Conservation (phyloP, 495 filamentous ascomycete genomes). For the Aspergillus homomorphus region DNA sequence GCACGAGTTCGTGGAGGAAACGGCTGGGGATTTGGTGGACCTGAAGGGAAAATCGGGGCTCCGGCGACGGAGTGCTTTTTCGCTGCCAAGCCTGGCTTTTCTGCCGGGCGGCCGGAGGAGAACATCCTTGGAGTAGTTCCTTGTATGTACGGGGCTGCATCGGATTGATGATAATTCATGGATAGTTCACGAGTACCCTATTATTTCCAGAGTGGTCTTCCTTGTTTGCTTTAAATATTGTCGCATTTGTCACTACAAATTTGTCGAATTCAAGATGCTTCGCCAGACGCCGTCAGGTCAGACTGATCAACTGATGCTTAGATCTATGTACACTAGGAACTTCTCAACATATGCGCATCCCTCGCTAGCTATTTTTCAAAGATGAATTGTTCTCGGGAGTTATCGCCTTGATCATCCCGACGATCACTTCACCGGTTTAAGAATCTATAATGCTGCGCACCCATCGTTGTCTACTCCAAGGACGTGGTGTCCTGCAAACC, state of each 20-base stretch:
- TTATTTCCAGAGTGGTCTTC: too few relatives aligned
- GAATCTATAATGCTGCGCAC: slow-evolving; percentile 11
- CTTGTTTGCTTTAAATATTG: too few relatives aligned
- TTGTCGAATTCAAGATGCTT: slow-evolving; percentile 12
- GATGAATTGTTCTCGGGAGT: neutral
- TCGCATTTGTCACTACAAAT: too few relatives aligned
- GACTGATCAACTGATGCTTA: slow-evolving; percentile 14
- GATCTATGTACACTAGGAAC: slow-evolving; percentile 38
- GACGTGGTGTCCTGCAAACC: slow-evolving; percentile 15
- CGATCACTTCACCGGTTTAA: neutral
- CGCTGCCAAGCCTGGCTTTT: slow-evolving; percentile 22
- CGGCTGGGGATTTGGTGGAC: slow-evolving; percentile 16
- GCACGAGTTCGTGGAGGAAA: slow-evolving; percentile 8
- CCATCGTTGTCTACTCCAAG: slow-evolving; percentile 23
- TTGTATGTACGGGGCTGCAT: slow-evolving; percentile 6
- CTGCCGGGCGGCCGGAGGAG: slow-evolving; percentile 35
- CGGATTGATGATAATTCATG: too few relatives aligned
- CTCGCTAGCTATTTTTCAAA: slow-evolving; percentile 6
- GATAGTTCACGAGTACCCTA: too few relatives aligned
- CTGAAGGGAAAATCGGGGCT: slow-evolving; percentile 13
- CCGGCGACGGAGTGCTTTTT: slow-evolving; percentile 11
- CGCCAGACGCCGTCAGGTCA: slow-evolving; percentile 33
- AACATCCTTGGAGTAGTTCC: slow-evolving; percentile 12
- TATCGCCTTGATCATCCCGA: neutral
- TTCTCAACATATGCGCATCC: slow-evolving; percentile 13